Evolutionary conservation across 2,329 filamentous ascomycete species (phyloP), one percentile per base, ranked within the genome.

Genomic region (Fusarium mexicanum): DNA sequence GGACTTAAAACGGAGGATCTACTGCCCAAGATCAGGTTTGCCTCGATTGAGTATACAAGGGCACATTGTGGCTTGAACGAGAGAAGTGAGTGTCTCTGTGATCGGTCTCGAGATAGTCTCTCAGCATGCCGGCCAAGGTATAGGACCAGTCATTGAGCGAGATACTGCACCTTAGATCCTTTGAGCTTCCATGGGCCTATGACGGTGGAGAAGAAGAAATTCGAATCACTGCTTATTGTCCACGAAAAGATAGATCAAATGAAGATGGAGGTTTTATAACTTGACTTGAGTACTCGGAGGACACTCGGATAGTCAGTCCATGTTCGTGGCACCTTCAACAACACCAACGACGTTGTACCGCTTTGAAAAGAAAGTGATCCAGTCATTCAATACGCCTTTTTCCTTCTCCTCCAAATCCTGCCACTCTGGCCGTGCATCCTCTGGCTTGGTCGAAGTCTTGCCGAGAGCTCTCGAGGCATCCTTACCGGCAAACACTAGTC

Each of bases 291-390:
- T 60, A 54, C 64, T 71, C 64, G 69, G 66, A 55, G 69, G 67
- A 64, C 61, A 61, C 64, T 71, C 74, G 67, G 73, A 69, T 76
- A 79, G 77, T 79, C 76, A 79, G 35, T 86, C 87, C 78, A 85
- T 83, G 78, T 91, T 91, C 35, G 87, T 90, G 35, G 90, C 89
- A 41, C 89, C 89, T 68, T 87, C 84, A 22, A 93, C 90, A 64
- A 87, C 82, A 20, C 94, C 94, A 53, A 97, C 91, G 59, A 98
- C 89, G 79, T 98, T 98, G 85, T 99, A 99, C 66, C 96, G 89
- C 86, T 98, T 99, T 76, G 93, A 94, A 84, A 99, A 99, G 85
- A 97, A 99, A 5, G 93, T 97, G 73, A 92, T 91, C 96, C 96
- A 99, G 82, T 99, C 96, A 61, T 96, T 89, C 70, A 99, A 85